phyloP scores from a whole-genome alignment of 2,329 filamentous ascomycete species.

The Xylariaceae sp. region DNA sequence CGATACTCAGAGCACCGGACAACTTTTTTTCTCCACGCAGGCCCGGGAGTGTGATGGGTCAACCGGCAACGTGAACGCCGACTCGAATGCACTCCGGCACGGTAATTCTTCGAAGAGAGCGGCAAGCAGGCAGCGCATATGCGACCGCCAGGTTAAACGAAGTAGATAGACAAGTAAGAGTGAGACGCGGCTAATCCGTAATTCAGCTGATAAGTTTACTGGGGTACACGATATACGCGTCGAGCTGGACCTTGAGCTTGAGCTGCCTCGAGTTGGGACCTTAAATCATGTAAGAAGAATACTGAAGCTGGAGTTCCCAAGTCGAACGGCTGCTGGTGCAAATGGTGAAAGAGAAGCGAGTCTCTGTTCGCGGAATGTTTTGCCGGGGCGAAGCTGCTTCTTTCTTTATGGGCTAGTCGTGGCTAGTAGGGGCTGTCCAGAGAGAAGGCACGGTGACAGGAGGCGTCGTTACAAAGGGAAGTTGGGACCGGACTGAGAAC shows the following conservation, averaged over 20 bases:
- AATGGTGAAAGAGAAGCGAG: not conserved
- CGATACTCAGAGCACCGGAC: not conserved
- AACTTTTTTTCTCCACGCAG: too few species aligned
- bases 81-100: slow-evolving; percentile 1
- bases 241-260: too few species aligned
- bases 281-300: not conserved
- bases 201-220: slow-evolving; percentile 4
- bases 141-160: slow-evolving; percentile 16
- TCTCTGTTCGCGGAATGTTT: not conserved
- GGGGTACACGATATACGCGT: not conserved
- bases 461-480: not conserved
- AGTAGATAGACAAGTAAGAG: not conserved
- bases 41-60: too few species aligned
- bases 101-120: slow-evolving; percentile 3
- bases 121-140: slow-evolving; percentile 16
- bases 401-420: not conserved
- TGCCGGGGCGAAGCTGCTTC: not conserved
- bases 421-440: not conserved
- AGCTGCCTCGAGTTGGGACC: not conserved
- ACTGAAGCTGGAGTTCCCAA: not conserved
- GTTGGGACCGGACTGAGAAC: not conserved
- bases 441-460: not conserved
- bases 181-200: not conserved
- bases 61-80: not conserved
- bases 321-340: not conserved